These are phyloP conservation scores for Parmelia sp. DNA, from an alignment of 495 filamentous ascomycete species.

Conservation along the genomic window DNA sequence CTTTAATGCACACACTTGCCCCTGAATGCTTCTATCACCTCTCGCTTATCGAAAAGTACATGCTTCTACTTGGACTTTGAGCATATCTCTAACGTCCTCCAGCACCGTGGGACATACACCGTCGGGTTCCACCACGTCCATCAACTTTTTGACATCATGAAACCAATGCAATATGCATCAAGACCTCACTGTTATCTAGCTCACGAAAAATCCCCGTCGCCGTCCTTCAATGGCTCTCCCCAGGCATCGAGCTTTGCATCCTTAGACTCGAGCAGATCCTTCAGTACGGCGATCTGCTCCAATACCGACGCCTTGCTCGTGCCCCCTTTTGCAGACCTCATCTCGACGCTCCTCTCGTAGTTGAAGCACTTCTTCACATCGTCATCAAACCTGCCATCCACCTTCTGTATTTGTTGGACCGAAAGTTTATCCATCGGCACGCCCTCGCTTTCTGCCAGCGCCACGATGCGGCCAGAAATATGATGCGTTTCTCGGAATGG, in stretches of 20 bases:
- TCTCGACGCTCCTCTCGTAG: slow-evolving; percentile 83
- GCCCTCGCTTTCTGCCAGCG: slow-evolving; percentile 61
- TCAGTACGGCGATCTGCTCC: slow-evolving; percentile 72
- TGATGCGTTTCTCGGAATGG: slow-evolving; percentile 77
- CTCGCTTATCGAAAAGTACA: neutral
- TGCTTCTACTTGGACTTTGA: neutral
- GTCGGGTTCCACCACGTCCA: neutral
- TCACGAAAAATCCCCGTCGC: neutral
- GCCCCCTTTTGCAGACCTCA: slow-evolving; percentile 72
- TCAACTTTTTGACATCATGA: neutral
- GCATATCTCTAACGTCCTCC: neutral
- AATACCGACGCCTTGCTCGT: slow-evolving; percentile 57
- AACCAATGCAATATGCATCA: neutral
- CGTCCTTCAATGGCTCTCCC: neutral
- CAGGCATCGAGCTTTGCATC: slow-evolving; percentile 7
- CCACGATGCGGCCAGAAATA: slow-evolving; percentile 76
- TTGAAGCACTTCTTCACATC: slow-evolving; percentile 72
- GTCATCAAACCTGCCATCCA: slow-evolving; percentile 68
- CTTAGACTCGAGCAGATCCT: slow-evolving; percentile 29
- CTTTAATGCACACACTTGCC: neutral
- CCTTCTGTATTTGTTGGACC: slow-evolving; percentile 60
- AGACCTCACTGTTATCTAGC: neutral
- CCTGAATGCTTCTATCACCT: neutral
- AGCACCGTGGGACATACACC: neutral
- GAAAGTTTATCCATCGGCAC: slow-evolving; percentile 72